phyloP scores from a whole-genome alignment of 257 asterid species.

The Solanum tarapatanum region DNA sequence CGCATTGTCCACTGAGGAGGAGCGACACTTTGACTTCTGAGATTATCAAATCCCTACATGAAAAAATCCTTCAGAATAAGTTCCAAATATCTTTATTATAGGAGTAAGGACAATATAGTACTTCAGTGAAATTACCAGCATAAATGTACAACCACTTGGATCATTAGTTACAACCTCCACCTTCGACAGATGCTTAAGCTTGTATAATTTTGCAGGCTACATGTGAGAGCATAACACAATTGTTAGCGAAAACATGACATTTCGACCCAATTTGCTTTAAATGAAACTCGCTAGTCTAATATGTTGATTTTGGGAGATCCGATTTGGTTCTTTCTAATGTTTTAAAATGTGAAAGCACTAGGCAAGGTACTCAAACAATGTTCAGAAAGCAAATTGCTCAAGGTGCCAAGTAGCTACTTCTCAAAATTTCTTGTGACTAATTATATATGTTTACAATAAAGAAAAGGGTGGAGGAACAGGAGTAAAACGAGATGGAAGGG shows the following conservation, averaged over 20 bases:
- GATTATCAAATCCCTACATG: constrained; percentile 89
- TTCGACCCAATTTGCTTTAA: neutral
- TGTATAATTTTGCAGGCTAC: constrained; percentile 83
- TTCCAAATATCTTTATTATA: neutral
- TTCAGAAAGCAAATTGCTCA: neutral
- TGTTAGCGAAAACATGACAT: neutral
- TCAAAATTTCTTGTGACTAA: neutral
- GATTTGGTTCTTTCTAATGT: neutral
- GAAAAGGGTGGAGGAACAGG: neutral
- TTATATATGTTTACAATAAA: neutral
- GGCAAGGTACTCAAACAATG: neutral
- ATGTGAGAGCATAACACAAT: neutral
- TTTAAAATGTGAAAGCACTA: neutral
- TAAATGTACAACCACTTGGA: constrained; percentile 98
- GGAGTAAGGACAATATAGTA: neutral
- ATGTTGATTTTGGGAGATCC: neutral
- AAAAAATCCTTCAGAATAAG: constrained; percentile 1
- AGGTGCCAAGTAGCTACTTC: neutral
- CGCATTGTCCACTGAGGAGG: constrained; percentile 99
- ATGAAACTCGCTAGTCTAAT: neutral
- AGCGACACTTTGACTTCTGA: constrained; percentile 85
- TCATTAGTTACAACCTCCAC: constrained; percentile 88
- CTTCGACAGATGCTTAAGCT: constrained; percentile 92
- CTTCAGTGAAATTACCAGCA: constrained; percentile 41
- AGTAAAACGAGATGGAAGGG: neutral